Evolutionary conservation across 352 stramenopile genomes (phyloP), one percentile per base, ranked within the genome.

Genomic region (Phytophthora megakarya): DNA sequence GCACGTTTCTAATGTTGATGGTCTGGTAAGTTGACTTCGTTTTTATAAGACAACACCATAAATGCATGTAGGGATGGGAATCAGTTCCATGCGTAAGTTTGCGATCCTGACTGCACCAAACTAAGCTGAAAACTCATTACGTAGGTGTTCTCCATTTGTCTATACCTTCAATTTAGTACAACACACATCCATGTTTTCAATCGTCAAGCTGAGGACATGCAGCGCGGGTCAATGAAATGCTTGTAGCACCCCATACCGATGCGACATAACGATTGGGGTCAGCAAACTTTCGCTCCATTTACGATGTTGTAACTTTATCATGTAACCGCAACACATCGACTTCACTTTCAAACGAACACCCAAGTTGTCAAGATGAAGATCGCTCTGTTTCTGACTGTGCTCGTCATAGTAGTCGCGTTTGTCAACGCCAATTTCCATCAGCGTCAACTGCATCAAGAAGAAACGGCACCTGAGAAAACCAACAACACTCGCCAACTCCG

Each of bases 191-290:
- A 11, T 35, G 30, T 35, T 35, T 35, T 35, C 30, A 9, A 32
- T 32, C 9, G 9, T 9, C 26, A 32, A 32, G 26, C 26, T 35
- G 30, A 35, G 30, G 13, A 35, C 8, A 35, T 35, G 30, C 30
- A 35, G 13, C 8, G 30, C 8, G 13, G 30, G 30, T 35, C 30
- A 35, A 35, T 35, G 30, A 35, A 35, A 35, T 35, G 30, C 30
- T 11, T 7, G 3, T 12, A 35, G 30, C 23, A 10, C 28, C 46
- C 49, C 49, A 47, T 45, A 23, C 16, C 22, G 22, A n/a, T 55
- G 33, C 49, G 46, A 57, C 49, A 38, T 7, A 8, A 57, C 49
- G 49, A 57, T 57, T 57, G 16, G 23, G 49, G 33, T 38, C 49
- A 57, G 49, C 16, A 37, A 23, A 26, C 49, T 22, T n/a, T 30